Evolutionary conservation across 148 eudicot genomes (phyloP), one percentile per base, ranked within the genome.

Genomic region (Cornus kousa): DNA sequence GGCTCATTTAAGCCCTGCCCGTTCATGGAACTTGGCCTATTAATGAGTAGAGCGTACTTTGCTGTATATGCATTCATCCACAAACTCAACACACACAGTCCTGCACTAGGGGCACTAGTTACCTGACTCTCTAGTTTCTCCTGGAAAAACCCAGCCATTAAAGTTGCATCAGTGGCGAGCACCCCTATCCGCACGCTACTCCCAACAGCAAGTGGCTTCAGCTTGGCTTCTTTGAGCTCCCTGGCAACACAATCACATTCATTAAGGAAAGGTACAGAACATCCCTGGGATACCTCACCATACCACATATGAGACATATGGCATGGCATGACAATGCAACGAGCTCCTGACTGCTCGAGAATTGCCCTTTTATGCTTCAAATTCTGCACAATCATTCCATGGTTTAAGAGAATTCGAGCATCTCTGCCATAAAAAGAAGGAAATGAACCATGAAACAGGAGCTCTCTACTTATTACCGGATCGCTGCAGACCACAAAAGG

Each of bases 281-380:
- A 83, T 23, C 87, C 90, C 69, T 77, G 59, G 2, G 87, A 83
- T n/a, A 90, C 83, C 76, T 88, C 89, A 31, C 50, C 70, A 17
- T 82, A 81, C 87, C 86, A 90, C 50, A 77, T 67, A 70, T 90
- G 91, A 17, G 84, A 87, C n/a, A 75, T 2, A 85, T 88, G 88
- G 78, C 93, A 88, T 22, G 93, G 91, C 91, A 88, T 90, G 22
- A 87, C 88, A 70, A 90, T 85, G 68, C 94, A 90, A 46, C 68
- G 74, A 7, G 89, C 91, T 70, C 90, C 94, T 1, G 88, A 87
- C 64, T 84, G 79, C 76, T 88, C 91, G 17, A 90, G 90, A 74
- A 88, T 88, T 64, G 55, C 37, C 68, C 87, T 82, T 67, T 88
- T 89, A 4, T 43, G 22, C 67, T 80, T 85, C 84, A 90, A 75